Evolutionary conservation across 2,329 filamentous ascomycete genomes (phyloP).

Genomic region (Triangularia setosa): DNA sequence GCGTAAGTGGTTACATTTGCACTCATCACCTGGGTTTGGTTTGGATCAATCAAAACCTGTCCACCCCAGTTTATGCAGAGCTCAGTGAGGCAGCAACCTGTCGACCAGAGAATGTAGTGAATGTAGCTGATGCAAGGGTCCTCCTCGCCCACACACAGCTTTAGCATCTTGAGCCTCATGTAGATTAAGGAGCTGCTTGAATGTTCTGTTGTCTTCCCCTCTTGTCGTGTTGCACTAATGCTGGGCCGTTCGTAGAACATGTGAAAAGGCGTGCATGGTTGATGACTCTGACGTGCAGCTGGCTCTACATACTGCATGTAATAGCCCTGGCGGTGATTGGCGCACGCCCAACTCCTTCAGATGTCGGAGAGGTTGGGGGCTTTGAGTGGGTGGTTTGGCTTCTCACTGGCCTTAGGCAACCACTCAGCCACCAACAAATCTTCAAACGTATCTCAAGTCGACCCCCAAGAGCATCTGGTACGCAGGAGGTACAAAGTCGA

Average conservation of each 20-base stretch:
- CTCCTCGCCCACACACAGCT: background rate
- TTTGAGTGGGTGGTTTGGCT: background rate
- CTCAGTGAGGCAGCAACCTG: background rate
- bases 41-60: background rate
- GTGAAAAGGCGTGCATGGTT: background rate
- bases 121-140: background rate
- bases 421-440: background rate
- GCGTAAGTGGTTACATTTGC: background rate
- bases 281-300: background rate
- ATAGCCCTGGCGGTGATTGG: background rate
- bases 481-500: background rate
- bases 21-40: background rate
- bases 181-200: background rate
- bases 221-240: background rate
- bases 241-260: background rate
- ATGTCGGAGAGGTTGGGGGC: background rate
- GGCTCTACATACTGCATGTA: background rate
- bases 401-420: background rate
- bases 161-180: background rate
- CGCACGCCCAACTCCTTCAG: background rate
- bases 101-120: background rate
- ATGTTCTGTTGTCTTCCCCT: background rate
- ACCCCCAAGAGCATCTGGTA: background rate
- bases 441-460: background rate
- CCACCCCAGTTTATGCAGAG: background rate